Conservation (phyloP, 495 filamentous ascomycete genomes). For the Neurospora sp. region DNA sequence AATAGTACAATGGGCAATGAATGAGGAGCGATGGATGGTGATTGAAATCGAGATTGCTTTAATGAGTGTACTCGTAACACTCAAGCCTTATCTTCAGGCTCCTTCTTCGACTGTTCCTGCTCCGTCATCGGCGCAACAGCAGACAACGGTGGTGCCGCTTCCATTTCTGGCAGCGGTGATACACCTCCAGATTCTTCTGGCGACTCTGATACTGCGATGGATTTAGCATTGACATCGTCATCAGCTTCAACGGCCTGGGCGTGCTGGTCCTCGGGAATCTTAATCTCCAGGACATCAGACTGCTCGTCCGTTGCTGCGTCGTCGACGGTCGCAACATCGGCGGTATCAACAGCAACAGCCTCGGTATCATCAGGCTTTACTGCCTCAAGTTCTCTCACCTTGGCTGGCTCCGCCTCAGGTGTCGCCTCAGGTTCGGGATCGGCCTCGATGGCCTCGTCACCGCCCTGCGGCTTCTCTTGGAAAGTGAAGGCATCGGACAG, state of each 20-base stretch:
- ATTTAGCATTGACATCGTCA: too few relatives aligned
- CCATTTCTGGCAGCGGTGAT: not conserved
- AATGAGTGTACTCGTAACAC: not conserved
- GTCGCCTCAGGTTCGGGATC: not conserved
- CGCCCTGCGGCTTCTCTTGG: slow-evolving; percentile 37
- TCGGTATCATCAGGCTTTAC: not conserved
- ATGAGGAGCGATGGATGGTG: not conserved
- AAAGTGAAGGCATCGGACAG: slow-evolving; percentile 61
- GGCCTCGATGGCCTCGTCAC: slow-evolving; percentile 7
- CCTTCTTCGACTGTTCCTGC: not conserved
- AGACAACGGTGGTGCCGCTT: not conserved
- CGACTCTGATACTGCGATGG: not conserved
- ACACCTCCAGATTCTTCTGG: not conserved
- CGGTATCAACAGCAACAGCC: not conserved
- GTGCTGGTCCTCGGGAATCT: not conserved
- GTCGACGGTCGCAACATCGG: not conserved
- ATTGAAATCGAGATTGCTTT: too few relatives aligned
- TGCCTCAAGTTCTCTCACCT: not conserved
- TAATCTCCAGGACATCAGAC: slow-evolving; percentile 9
- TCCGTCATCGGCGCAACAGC: not conserved
- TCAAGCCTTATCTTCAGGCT: not conserved
- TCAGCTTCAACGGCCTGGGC: not conserved
- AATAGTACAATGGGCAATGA: not conserved
- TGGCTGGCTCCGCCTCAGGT: not conserved
- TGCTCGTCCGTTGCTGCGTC: not conserved